Evolutionary conservation across 805 yeast species (phyloP).

Genomic region (Ascoidea asiatica): DNA sequence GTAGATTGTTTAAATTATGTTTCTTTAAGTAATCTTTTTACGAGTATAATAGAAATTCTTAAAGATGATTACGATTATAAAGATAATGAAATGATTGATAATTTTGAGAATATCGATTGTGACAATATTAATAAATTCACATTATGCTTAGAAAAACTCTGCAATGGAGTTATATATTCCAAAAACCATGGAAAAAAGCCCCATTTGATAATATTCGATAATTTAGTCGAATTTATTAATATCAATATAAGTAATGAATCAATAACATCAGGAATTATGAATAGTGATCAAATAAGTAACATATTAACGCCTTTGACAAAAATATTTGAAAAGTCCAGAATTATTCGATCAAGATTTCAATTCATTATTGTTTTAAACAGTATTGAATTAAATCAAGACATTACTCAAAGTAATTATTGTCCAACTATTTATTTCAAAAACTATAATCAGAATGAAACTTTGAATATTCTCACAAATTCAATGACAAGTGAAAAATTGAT

Average conservation of each 20-base stretch:
- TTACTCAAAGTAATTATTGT: slow-evolving; percentile 17
- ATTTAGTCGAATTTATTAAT: slow-evolving; percentile 1
- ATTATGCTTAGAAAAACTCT: slow-evolving; percentile 3
- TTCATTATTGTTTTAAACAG: slow-evolving; percentile 5
- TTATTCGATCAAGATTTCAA: background rate
- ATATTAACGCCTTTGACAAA: slow-evolving; percentile 2
- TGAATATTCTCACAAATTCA: slow-evolving; percentile 18
- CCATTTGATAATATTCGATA: slow-evolving; percentile 2
- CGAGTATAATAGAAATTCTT: slow-evolving; percentile 1
- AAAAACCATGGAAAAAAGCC: background rate
- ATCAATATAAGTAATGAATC: background rate
- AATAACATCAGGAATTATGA: no score
- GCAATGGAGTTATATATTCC: background rate
- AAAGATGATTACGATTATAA: background rate
- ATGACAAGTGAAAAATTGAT: slow-evolving; percentile 13
- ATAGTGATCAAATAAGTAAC: background rate
- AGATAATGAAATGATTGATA: no score
- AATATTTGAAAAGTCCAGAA: background rate
- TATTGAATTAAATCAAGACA: slow-evolving; percentile 6
- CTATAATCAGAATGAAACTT: slow-evolving; percentile 20
- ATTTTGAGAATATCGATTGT: background rate
- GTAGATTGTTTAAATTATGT: slow-evolving; percentile 4
- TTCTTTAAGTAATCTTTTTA: slow-evolving; percentile 4
- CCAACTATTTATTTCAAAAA: slow-evolving; percentile 24
- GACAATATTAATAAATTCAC: slow-evolving; percentile 4